These are phyloP conservation scores for Lecanicillium sp. DNA, from an alignment of 2,329 filamentous ascomycete species.

Conservation along the genomic window DNA sequence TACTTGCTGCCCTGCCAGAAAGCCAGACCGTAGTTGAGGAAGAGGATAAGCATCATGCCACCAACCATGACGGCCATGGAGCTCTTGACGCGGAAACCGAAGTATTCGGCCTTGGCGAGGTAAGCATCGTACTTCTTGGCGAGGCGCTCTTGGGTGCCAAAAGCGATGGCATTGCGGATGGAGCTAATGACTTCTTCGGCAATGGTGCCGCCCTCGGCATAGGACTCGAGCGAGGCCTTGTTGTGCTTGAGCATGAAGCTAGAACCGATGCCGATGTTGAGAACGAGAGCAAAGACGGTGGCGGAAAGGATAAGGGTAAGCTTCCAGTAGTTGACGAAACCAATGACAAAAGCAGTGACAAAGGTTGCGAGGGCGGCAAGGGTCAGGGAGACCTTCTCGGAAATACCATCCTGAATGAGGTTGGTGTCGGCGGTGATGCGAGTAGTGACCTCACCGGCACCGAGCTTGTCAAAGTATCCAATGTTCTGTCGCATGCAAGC, in stretches of 20 bases:
- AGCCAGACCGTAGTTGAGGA: constrained; percentile 78
- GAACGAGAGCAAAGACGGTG: constrained; percentile 71
- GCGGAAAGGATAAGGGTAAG: constrained; percentile 81
- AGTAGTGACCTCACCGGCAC: constrained; percentile 88
- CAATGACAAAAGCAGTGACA: constrained; percentile 81
- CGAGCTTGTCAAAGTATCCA: constrained; percentile 87
- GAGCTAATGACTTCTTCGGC: constrained; percentile 94
- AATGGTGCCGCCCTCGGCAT: constrained; percentile 78
- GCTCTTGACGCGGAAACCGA: constrained; percentile 69
- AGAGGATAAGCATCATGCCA: constrained; percentile 76
- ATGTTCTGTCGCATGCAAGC: constrained; percentile 86
- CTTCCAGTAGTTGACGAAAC: constrained; percentile 89
- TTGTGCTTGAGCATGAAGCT: constrained; percentile 74
- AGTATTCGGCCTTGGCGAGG: constrained; percentile 64
- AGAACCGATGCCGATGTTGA: constrained; percentile 69
- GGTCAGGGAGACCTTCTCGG: constrained; percentile 78
- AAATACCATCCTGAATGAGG: constrained; percentile 87
- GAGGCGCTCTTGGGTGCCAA: constrained; percentile 89
- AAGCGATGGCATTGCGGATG: constrained; percentile 85
- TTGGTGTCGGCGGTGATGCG: constrained; percentile 93
- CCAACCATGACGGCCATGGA: constrained; percentile 73
- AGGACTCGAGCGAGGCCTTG: constrained; percentile 70
- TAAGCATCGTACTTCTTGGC: constrained; percentile 78
- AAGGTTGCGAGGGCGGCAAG: constrained; percentile 75
- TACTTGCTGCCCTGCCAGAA: constrained; percentile 85